Percentiles rank a stretch among this genome's conserved stretches.
These are phyloP conservation scores for Penicillium alfredii DNA, from an alignment of 495 filamentous ascomycete genomes.

Conservation along the genomic window DNA sequence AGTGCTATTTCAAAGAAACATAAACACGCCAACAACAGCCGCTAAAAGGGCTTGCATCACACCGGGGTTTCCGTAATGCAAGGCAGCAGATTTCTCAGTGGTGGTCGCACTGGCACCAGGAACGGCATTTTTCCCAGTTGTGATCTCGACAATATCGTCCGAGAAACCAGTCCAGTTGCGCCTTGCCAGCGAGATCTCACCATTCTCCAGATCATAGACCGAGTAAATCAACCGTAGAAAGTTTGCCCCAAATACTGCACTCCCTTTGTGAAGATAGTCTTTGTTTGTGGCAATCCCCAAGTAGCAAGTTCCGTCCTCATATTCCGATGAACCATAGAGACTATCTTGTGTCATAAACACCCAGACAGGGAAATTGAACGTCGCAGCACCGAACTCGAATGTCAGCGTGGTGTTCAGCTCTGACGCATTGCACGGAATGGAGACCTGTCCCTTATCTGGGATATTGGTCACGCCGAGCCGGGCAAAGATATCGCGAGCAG, in stretches of 20 bases:
- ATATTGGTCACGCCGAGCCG: not conserved
- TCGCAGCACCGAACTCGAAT: constrained; percentile 6
- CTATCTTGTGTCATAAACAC: constrained; percentile 1
- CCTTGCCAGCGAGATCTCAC: constrained; percentile 7
- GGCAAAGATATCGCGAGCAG: constrained; percentile 3
- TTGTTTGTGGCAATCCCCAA: constrained; percentile 2
- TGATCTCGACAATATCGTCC: not conserved
- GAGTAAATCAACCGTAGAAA: constrained; percentile 5
- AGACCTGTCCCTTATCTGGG: constrained; percentile 7
- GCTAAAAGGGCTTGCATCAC: too few species aligned
- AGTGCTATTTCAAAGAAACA: too few species aligned
- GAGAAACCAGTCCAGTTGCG: not conserved
- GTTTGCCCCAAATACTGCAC: constrained; percentile 4
- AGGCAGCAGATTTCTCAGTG: too few species aligned
- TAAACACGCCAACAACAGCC: too few species aligned
- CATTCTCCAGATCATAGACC: constrained; percentile 10
- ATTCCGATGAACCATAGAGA: not conserved
- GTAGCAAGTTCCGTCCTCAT: not conserved
- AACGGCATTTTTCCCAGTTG: constrained; percentile 10
- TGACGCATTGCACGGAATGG: constrained; percentile 5
- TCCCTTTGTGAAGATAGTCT: not conserved
- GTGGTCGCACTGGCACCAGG: too few species aligned
- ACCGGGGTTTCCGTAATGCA: too few species aligned
- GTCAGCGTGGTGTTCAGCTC: constrained; percentile 1
- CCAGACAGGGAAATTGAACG: not conserved